These are phyloP conservation scores for Clonostachys rhizophaga DNA, from an alignment of 2,329 filamentous ascomycete genomes.

Conservation along the genomic window DNA sequence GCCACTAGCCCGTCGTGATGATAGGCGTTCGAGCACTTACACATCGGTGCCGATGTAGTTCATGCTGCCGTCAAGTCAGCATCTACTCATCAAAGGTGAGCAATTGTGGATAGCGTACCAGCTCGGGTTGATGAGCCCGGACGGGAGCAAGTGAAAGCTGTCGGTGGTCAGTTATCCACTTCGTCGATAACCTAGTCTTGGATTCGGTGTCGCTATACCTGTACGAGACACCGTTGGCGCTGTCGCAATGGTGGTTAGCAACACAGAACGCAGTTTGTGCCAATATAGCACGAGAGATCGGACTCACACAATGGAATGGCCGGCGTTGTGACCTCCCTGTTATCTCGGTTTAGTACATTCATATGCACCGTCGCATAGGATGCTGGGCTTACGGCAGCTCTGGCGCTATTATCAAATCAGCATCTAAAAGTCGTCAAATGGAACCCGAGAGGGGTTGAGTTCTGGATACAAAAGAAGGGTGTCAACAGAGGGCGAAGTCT, in stretches of 20 bases:
- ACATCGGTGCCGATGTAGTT: slow-evolving; percentile 71
- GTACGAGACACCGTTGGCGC: slow-evolving; percentile 23
- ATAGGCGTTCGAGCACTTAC: background rate
- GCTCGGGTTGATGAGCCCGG: slow-evolving; percentile 66
- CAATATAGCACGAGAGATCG: background rate
- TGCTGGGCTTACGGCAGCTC: slow-evolving; percentile 4
- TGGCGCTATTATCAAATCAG: background rate
- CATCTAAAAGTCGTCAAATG: too few relatives aligned
- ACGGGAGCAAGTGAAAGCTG: slow-evolving; percentile 61
- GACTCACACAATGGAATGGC: slow-evolving; percentile 8
- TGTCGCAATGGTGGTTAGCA: slow-evolving; percentile 3
- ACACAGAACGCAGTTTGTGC: background rate
- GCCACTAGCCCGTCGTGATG: too few relatives aligned
- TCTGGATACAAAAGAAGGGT: too few relatives aligned
- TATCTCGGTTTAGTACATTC: slow-evolving; percentile 1
- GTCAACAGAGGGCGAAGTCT: too few relatives aligned
- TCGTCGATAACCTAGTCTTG: slow-evolving; percentile 1
- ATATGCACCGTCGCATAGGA: background rate
- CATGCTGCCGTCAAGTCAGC: slow-evolving; percentile 27
- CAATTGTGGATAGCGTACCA: slow-evolving; percentile 21
- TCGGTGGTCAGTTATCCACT: slow-evolving; percentile 9
- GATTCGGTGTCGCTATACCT: slow-evolving; percentile 13
- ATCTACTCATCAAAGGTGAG: background rate
- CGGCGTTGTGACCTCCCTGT: slow-evolving; percentile 8
- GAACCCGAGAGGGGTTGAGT: too few relatives aligned